Evolutionary conservation across 495 filamentous ascomycete genomes (phyloP).

Genomic region (Astrothelium macrocarpum): DNA sequence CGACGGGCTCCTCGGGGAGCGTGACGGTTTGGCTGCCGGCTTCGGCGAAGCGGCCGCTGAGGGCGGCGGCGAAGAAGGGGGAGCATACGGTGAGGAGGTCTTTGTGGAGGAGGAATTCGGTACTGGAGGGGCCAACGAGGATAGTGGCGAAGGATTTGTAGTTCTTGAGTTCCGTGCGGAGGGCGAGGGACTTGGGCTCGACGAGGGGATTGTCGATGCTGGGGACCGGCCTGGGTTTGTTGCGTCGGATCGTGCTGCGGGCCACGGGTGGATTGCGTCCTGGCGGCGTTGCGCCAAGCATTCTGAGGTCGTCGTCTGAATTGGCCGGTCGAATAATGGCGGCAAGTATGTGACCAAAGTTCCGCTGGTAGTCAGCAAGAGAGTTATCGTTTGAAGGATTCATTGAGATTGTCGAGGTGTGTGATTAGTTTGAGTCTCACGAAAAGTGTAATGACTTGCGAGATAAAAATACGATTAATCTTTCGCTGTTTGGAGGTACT

Average conservation of each 20-base stretch:
- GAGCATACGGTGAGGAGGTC: slow-evolving; percentile 35
- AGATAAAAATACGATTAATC: not conserved
- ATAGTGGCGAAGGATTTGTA: slow-evolving; percentile 28
- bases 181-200: slow-evolving; percentile 9
- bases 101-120: slow-evolving; percentile 35
- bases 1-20: slow-evolving; percentile 31
- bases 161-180: slow-evolving; percentile 19
- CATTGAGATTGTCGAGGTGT: not conserved
- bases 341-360: not conserved
- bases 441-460: not conserved
- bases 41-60: slow-evolving; percentile 40
- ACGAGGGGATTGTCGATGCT: slow-evolving; percentile 14
- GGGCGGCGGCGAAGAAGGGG: slow-evolving; percentile 42
- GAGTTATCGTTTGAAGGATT: not conserved
- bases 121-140: slow-evolving; percentile 26
- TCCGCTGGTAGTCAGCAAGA: not conserved
- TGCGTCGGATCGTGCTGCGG: not conserved
- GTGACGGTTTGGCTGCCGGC: slow-evolving; percentile 29
- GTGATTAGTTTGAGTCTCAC: not conserved
- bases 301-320: not conserved
- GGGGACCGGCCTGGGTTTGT: slow-evolving; percentile 13
- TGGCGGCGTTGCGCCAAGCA: not conserved
- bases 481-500: not conserved
- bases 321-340: not conserved
- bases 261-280: not conserved